A percentile compares a stretch with the other conserved stretches of the same genome.
These are phyloP conservation scores for Lachancea quebecensis DNA, from an alignment of 805 yeast species.

Conservation along the genomic window DNA sequence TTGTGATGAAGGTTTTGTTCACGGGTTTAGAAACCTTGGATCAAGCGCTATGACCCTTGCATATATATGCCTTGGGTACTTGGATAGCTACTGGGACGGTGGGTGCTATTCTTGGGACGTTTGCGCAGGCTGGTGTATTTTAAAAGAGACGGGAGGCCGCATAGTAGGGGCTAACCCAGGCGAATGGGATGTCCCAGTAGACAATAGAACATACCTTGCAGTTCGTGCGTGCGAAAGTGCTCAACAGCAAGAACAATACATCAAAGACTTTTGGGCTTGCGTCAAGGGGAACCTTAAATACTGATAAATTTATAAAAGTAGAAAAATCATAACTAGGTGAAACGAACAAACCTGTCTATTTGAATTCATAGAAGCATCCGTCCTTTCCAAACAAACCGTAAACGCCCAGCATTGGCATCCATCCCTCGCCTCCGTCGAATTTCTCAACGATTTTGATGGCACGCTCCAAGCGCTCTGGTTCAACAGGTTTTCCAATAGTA, in stretches of 20 bases:
- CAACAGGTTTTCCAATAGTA: slow-evolving; percentile 49
- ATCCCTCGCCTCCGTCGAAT: slow-evolving; percentile 41
- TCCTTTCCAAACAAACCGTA: slow-evolving; percentile 60
- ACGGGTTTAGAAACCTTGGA: slow-evolving; percentile 59
- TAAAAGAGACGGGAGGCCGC: slow-evolving; percentile 53
- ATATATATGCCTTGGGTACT: slow-evolving; percentile 50
- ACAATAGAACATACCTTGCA: slow-evolving; percentile 46
- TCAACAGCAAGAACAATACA: slow-evolving; percentile 38
- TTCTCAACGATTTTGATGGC: slow-evolving; percentile 30
- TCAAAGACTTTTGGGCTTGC: slow-evolving; percentile 46
- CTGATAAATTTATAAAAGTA: slow-evolving; percentile 11
- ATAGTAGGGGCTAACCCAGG: slow-evolving; percentile 50
- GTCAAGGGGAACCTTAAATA: slow-evolving; percentile 44
- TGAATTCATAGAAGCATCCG: slow-evolving; percentile 57
- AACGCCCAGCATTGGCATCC: slow-evolving; percentile 46
- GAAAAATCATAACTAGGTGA: neutral
- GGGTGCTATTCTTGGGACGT: slow-evolving; percentile 69
- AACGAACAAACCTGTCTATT: slow-evolving; percentile 5
- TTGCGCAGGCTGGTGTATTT: slow-evolving; percentile 61
- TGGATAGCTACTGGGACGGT: slow-evolving; percentile 64
- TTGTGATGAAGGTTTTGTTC: slow-evolving; percentile 86
- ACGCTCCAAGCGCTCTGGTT: slow-evolving; percentile 21
- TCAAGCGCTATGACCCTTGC: slow-evolving; percentile 60
- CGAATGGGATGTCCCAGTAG: slow-evolving; percentile 44
- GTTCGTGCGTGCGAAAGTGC: slow-evolving; percentile 41